Evolutionary conservation across 129 eudicot species (phyloP), one percentile per base, ranked within the genome.

Genomic region (Silybum marianum): DNA sequence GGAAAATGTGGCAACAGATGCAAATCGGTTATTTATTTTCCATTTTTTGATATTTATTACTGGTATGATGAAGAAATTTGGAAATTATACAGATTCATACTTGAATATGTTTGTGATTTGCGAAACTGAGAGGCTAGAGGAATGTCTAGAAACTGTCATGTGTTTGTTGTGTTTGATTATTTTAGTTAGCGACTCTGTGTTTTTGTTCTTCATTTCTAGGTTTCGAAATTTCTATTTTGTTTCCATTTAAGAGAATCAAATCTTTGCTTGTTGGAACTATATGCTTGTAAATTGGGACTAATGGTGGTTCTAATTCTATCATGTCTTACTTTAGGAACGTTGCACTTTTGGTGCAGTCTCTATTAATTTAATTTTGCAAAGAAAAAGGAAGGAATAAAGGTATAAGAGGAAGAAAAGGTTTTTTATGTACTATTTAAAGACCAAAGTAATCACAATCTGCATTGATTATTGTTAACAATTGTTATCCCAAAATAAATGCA

Each of bases 401-500:
- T 32, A 2, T 32, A 2, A 2, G 51, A 23, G 22, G 70, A 46
- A 19, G 46, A 46, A 30, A 69, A 79, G 76, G 22, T 32, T 21
- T 48, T 79, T 32, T 70, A 51, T 48, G 40, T 34, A 26, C 25
- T 75, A 21, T 28, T 54, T 75, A 32, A 51, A 75, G 44, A 26
- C 78, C 69, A 44, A 32, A 76, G 32, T 36, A 38, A 62, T 62
- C 26, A 30, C 12, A 30, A 6, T 40, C 40, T 26, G 32, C 10
- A 54, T 58, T 75, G 51, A 58, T 58, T 76, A n/a, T 76, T 5
- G 46, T 62, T 76, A 62, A 36, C 36, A 65, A 65, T 24, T 22
- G 25, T 44, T 44, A 65, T 77, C 23, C 48, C 42, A 9, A 40
- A 38, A 36, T 36, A 76, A 38, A n/a, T 76, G 80, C 62, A 73